A percentile compares a stretch with the other conserved stretches of the same genome.
Evolutionary conservation across 2,329 filamentous ascomycete genomes (phyloP).

Genomic region (Diplodia sapinea): DNA sequence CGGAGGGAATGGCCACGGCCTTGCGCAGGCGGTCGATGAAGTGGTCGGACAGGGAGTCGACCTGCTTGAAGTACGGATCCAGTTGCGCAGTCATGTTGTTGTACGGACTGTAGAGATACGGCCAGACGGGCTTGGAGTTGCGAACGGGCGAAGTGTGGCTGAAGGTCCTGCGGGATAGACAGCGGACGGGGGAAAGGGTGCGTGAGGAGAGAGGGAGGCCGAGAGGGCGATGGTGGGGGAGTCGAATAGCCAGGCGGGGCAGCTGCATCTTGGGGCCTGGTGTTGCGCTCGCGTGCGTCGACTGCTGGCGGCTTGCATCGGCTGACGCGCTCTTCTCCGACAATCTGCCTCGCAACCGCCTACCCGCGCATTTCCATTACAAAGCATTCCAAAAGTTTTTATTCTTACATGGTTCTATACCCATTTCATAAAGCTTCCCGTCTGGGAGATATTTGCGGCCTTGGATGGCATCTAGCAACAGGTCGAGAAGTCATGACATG

Average conservation of each 20-base stretch:
- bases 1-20: conserved; percentile 94
- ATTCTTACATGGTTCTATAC: not conserved
- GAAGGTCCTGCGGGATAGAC: conserved; percentile 19
- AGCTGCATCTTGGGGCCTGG: conserved; percentile 28
- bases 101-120: conserved; percentile 55
- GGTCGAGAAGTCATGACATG: not conserved
- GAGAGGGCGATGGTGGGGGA: conserved; percentile 29
- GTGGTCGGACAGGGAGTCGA: conserved; percentile 75
- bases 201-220: conserved; percentile 1
- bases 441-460: not conserved
- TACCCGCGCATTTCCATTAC: conserved; percentile 12
- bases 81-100: conserved; percentile 90
- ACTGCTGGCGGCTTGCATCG: conserved; percentile 17
- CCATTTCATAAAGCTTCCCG: not conserved
- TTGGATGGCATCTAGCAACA: not conserved
- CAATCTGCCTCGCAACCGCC: not conserved
- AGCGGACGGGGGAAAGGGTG: conserved; percentile 8
- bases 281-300: conserved; percentile 27
- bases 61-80: conserved; percentile 90
- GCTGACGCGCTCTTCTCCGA: conserved; percentile 15
- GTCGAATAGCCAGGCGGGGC: conserved; percentile 27
- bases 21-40: conserved; percentile 91
- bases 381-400: not conserved
- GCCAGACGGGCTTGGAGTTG: conserved; percentile 43
- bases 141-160: conserved; percentile 6